These are phyloP conservation scores for Mikania micrantha DNA, from an alignment of 129 eudicot genomes.

Conservation along the genomic window DNA sequence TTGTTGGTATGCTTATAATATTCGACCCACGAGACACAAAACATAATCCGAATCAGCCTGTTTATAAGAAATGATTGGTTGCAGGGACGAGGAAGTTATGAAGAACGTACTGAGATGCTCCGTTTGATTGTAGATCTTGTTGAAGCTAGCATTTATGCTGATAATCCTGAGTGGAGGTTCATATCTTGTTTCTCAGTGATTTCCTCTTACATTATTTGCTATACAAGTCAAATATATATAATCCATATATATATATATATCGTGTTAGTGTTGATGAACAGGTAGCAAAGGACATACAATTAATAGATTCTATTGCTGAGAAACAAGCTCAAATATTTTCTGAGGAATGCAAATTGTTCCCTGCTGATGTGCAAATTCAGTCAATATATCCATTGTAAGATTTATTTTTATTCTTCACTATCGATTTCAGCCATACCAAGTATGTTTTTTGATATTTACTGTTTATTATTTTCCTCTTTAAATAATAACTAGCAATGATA, in stretches of 20 bases:
- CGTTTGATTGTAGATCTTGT: slow-evolving; percentile 90
- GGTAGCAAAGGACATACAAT: slow-evolving; percentile 84
- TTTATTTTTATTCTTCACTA: neutral
- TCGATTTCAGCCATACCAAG: neutral
- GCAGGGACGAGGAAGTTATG: slow-evolving; percentile 96
- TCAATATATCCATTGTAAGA: slow-evolving; percentile 97
- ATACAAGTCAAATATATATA: neutral
- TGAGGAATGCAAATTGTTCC: slow-evolving; percentile 94
- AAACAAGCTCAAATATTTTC: slow-evolving; percentile 90
- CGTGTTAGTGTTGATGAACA: slow-evolving; percentile 80
- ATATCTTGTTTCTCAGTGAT: neutral
- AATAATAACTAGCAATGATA: neutral
- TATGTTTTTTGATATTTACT: neutral
- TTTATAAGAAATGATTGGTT: slow-evolving; percentile 4
- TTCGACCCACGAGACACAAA: neutral
- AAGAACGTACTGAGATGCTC: slow-evolving; percentile 97
- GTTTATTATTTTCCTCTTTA: neutral
- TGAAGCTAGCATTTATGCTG: slow-evolving; percentile 93
- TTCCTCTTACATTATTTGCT: neutral
- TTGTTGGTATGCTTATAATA: neutral
- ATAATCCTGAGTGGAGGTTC: slow-evolving; percentile 93
- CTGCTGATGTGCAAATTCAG: slow-evolving; percentile 98
- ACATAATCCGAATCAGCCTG: neutral
- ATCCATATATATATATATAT: neutral
- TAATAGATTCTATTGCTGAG: slow-evolving; percentile 88